Evolutionary conservation across 768 basidiomycete species (phyloP), one percentile per base, ranked within the genome.

Genomic region (Butyriboletus loyo): DNA sequence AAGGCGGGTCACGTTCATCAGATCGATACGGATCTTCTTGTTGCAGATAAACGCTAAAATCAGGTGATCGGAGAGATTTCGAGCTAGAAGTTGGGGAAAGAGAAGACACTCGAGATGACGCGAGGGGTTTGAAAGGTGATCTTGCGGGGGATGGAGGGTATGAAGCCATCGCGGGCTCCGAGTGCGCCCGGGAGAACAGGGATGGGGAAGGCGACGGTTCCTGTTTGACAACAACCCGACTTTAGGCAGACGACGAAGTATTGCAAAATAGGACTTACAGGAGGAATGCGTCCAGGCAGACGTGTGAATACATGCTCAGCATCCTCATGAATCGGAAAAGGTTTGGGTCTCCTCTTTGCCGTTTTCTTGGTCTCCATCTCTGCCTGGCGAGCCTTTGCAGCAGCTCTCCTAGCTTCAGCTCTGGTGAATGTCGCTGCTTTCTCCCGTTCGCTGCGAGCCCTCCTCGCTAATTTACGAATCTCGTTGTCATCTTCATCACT

Each of bases 401-500:
- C 56, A 28, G 53, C 56, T 32, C 40, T 58, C 49, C 52, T 56
- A 11, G 57, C 57, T 28, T 60, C 53, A 10, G 58, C 62, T 49
- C 54, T 60, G 5, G 54, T 58, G 7, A 41, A 52, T 10, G 58
- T 53, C 24, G 64, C 59, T 10, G 46, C 59, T 36, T 59, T 69
- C 55, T 57, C 66, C 38, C 65, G 55, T 43, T 66, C 59, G 46
- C 59, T 72, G 35, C 66, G 72, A 17, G 65, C 69, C 52, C 68
- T 74, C 46, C 59, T 73, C 10, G 66, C 66, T 7, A 74, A 55
- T 11, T 56, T 66, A 7, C 60, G 61, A 47, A 73, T 60, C 27
- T 71, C 60, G 7, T 68, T 66, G 24, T 70, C 71, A 11, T 76
- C 77, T 11, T 75, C 75, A 15, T 79, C 79, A n/a, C 72, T 74